Conservation (phyloP, 176 grass and related monocot genomes). For the Secale cereale region DNA sequence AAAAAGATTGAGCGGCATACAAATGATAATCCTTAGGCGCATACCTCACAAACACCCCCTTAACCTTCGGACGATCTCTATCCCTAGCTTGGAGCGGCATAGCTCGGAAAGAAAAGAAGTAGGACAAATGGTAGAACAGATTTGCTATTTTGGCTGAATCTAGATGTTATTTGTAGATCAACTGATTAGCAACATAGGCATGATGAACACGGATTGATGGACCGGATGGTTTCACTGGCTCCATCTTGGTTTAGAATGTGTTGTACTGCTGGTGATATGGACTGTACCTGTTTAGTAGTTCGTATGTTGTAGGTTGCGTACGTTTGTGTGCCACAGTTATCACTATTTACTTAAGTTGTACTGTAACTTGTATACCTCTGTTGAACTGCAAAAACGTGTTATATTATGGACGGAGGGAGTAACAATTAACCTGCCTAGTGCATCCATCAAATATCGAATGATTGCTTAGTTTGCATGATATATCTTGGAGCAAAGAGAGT, state of each 20-base stretch:
- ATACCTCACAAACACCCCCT: not conserved
- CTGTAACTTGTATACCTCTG: not conserved
- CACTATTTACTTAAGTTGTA: constrained; percentile 8
- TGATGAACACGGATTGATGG: not conserved
- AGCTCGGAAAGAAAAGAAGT: not conserved
- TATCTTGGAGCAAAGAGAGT: not conserved
- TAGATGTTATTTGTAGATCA: constrained; percentile 26
- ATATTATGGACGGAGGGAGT: too few species aligned
- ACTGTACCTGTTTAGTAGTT: not conserved
- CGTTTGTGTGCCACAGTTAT: not conserved
- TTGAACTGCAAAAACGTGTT: too few species aligned
- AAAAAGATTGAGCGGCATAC: constrained; percentile 32
- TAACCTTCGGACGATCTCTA: not conserved
- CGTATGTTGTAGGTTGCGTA: not conserved
- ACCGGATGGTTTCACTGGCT: not conserved
- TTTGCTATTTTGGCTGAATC: not conserved
- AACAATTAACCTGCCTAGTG: not conserved
- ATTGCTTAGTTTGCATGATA: not conserved
- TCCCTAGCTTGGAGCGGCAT: not conserved
- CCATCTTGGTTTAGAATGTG: not conserved
- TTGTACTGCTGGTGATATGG: not conserved
- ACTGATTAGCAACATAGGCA: constrained; percentile 4
- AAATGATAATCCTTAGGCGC: constrained; percentile 21
- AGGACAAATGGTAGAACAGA: constrained; percentile 27
- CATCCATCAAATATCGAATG: not conserved